Base-by-base conservation (phyloP, 768 basidiomycete species). In the Pleurotus platypus region DNA sequence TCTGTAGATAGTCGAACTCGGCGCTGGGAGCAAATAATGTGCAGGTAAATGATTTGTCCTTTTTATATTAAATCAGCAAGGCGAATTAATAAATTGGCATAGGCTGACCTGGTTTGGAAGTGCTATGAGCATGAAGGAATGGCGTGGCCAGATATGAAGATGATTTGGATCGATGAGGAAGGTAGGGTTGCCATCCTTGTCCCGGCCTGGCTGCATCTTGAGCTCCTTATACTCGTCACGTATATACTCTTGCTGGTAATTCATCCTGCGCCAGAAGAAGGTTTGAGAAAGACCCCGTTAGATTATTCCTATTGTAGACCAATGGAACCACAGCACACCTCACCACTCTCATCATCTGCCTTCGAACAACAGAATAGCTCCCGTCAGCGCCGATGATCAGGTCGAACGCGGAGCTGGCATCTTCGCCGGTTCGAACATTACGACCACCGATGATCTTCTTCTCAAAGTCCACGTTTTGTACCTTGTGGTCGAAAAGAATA, bases 51-150 rank as follows among this genome's bases (percentile, higher is more conserved):
- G 94, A 89, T 75, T 86, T 90, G 73, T 98, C 95, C 96, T 98
- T 71, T 57, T 63, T 60, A 64, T 64, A 68, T 70, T 66, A 66
- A 66, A 69, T 54, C 56, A 58, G 55, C 46, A 62, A 59, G 60
- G 65, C 38, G 11, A 9, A 45, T 30, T 27, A 57, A 24, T n/a
- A 37, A 55, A 47, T 66, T 65, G 30, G 30, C 30, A 35, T 35
- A 35, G 30, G 30, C 39, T 56, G 61, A 96, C 96, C 81, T 91
- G 88, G 78, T 99, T 99, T 63, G 96, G 94, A 57, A 99, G 85
- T 18, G 94, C 96, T 66, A 99, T 98, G 66, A 99, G 84, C 96
- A 99, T 99, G 80, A 98, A 98, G 47, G 94, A 92, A 72, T 94
- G 92, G 68, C 96, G 89, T 62, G 96, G 97, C 96, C 96, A 99